These are phyloP conservation scores for Hippophae gyantsensis DNA, from an alignment of 306 rosid species.

Conservation along the genomic window DNA sequence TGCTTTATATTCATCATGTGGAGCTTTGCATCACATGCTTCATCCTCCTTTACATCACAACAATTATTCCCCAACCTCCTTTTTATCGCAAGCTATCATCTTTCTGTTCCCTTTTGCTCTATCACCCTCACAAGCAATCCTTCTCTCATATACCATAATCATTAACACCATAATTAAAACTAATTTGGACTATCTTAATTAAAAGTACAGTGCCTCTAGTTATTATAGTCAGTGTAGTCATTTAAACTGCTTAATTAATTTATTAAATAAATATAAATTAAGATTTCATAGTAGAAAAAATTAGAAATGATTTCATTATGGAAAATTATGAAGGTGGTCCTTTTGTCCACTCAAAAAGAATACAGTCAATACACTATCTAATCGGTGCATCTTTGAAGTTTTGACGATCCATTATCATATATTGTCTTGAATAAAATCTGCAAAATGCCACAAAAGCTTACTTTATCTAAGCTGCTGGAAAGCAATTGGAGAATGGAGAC, in stretches of 20 bases:
- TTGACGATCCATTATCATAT: constrained; percentile 8
- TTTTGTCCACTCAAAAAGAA: constrained; percentile 20
- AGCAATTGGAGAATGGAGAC: constrained; percentile 24
- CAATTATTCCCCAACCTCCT: constrained; percentile 22
- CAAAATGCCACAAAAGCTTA: constrained; percentile 14
- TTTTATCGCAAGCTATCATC: constrained; percentile 15
- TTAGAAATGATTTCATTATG: constrained; percentile 12
- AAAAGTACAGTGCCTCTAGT: constrained; percentile 6
- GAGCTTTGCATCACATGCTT: constrained; percentile 43
- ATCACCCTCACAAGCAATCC: constrained; percentile 13
- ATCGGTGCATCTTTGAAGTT: constrained; percentile 7
- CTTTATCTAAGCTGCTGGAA: constrained; percentile 5
- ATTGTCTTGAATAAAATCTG: constrained; percentile 20
- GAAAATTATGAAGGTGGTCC: constrained; percentile 22
- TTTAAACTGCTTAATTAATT: not conserved
- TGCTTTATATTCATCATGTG: constrained; percentile 22
- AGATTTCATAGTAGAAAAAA: constrained; percentile 6
- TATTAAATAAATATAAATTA: not conserved
- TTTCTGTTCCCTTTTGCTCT: constrained; percentile 15
- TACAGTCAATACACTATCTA: constrained; percentile 16
- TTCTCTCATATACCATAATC: constrained; percentile 7
- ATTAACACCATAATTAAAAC: constrained; percentile 21
- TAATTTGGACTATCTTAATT: constrained; percentile 14
- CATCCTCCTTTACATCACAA: constrained; percentile 31
- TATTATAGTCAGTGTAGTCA: constrained; percentile 8